Evolutionary conservation across 2,329 filamentous ascomycete species (phyloP).

Genomic region (Epichloe gansuensis): DNA sequence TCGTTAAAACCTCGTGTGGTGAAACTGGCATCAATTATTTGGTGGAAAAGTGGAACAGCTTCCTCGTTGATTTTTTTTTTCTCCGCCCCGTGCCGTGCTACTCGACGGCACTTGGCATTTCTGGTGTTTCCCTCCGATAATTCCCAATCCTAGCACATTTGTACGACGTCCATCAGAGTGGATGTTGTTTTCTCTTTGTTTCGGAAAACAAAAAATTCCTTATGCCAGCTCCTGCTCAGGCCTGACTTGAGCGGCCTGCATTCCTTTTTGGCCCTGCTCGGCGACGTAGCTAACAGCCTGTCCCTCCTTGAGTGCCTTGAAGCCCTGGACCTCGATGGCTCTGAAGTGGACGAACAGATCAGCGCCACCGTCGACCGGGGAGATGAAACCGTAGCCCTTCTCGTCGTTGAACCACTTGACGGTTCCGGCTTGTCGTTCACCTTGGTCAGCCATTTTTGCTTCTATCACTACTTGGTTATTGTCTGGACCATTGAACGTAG

Average conservation of each 20-base stretch:
- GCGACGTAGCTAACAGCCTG: constrained; percentile 7
- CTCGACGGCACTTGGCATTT: not conserved
- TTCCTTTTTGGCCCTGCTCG: constrained; percentile 9
- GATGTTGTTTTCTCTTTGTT: not conserved
- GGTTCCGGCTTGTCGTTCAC: constrained; percentile 6
- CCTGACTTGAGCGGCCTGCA: constrained; percentile 15
- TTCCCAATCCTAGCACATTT: not conserved
- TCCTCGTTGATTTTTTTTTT: constrained; percentile 1
- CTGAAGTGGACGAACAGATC: constrained; percentile 10
- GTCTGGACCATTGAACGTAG: too few species aligned
- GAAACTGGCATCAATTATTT: constrained; percentile 4
- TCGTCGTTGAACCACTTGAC: constrained; percentile 13
- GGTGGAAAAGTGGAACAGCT: constrained; percentile 2
- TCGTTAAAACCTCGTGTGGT: not conserved
- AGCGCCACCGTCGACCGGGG: constrained; percentile 2
- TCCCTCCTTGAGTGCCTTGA: constrained; percentile 10
- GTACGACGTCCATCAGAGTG: not conserved
- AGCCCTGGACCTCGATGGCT: constrained; percentile 9
- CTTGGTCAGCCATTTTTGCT: constrained; percentile 8
- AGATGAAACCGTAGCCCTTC: constrained; percentile 12
- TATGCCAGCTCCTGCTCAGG: constrained; percentile 1
- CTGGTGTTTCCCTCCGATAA: not conserved
- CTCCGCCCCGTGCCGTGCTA: not conserved
- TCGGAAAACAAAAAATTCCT: not conserved
- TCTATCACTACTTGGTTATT: not conserved